Base-by-base conservation (phyloP, 306 rosid species). In the Pterocarpus santalinus region DNA sequence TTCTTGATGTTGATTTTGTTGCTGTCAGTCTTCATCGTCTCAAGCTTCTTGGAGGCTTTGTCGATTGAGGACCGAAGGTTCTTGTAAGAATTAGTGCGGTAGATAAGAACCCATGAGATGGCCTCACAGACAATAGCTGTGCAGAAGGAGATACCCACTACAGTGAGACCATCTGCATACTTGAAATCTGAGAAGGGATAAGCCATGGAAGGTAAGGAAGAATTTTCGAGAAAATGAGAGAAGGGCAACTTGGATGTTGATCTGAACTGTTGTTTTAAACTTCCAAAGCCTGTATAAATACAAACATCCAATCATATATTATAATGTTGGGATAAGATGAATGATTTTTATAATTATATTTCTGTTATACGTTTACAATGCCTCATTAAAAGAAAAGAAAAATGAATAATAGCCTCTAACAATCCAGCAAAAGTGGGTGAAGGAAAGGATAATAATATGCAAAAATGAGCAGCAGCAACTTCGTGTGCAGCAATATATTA, bases 11-110 rank as follows among this genome's bases (percentile, higher is more conserved):
- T 76, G 81, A 93, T 81, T 77, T 88, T 88, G 80, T 85, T 80
- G 88, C 88, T 73, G 52, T 92, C 98, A 4, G 92, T 88, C 87
- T 95, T 95, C 98, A 95, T 95, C 41, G 96, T 91, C 93, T 95
- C 99, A 66, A 96, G 97, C 88, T 96, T 96, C 88, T 96, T 96
- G 67, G 98, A 80, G 80, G 99, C 98, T 76, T 90, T 96, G 88
- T 96, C 99, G 28, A 96, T 96, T 82, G 98, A 88, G 75, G 97
- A 96, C 39, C 98, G 92, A 61, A 96, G 98, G 80, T 95, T 87
- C 80, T 94, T 96, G 97, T 96, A 94, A 44, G 99, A 94, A 82
- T 85, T 96, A 79, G 98, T 93, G 68, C 97, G 97, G 85, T 96
- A 96, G 85, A 96, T 96, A 10, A 96, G 90, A 60, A 96, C 46